These are phyloP conservation scores for Colletotrichum australisinense DNA, from an alignment of 2,329 filamentous ascomycete species.

Conservation along the genomic window DNA sequence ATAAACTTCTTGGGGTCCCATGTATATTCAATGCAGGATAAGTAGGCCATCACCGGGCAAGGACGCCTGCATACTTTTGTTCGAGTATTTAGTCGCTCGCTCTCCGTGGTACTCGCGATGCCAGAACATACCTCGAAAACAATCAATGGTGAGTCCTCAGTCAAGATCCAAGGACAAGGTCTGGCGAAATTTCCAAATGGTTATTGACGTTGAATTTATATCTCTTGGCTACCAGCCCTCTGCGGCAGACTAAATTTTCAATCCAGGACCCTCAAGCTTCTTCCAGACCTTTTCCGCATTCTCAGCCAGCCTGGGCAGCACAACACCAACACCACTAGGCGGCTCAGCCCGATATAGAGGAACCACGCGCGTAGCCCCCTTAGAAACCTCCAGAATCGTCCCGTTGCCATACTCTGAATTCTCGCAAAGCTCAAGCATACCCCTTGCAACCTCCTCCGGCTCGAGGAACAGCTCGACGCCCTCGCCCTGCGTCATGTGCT, in stretches of 20 bases:
- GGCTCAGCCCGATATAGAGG: conserved; percentile 42
- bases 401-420: conserved; percentile 42
- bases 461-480: conserved; percentile 42
- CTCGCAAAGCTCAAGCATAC: conserved; percentile 43
- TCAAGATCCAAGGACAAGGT: no score
- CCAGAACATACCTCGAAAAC: no score
- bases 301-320: conserved; percentile 40
- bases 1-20: no score
- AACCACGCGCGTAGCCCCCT: conserved; percentile 41
- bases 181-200: no score
- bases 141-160: no score
- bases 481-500: conserved; percentile 40
- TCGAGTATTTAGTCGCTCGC: no score
- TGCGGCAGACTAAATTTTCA: conserved; percentile 37
- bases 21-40: no score
- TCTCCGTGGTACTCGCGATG: no score
- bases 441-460: conserved; percentile 45
- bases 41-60: no score
- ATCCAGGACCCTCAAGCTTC: conserved; percentile 38
- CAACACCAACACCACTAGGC: conserved; percentile 38
- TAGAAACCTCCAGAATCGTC: conserved; percentile 46
- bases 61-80: no score
- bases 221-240: not conserved
- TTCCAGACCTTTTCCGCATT: conserved; percentile 39
- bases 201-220: not conserved